Evolutionary conservation across 164 flowering plant species (phyloP).

Genomic region (Saururus chinensis): DNA sequence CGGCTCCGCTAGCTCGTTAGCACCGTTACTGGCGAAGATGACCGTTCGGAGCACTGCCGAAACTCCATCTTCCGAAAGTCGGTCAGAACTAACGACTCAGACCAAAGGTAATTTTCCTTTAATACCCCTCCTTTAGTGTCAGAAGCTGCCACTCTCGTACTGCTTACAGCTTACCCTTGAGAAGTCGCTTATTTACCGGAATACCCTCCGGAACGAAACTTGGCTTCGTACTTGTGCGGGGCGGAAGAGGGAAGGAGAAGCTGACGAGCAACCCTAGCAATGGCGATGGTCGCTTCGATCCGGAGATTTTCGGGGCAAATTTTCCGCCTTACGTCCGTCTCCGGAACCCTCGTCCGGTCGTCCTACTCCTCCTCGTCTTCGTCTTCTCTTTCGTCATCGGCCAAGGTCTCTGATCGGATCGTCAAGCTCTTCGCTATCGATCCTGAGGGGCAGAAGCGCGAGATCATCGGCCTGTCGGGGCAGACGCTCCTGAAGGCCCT

Average conservation of each 20-base stretch:
- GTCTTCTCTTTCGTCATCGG: constrained; percentile 25
- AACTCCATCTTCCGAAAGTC: no score
- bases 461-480: constrained; percentile 68
- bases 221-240: no score
- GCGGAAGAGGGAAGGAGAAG: background rate
- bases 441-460: constrained; percentile 60
- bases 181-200: no score
- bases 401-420: constrained; percentile 81
- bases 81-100: no score
- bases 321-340: constrained; percentile 21
- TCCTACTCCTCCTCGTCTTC: constrained; percentile 15
- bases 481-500: constrained; percentile 77
- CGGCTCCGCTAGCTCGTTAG: no score
- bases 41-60: no score
- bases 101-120: no score
- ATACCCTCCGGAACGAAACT: no score
- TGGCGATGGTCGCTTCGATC: constrained; percentile 39
- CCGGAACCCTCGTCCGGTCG: background rate
- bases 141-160: no score
- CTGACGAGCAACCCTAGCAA: constrained; percentile 9
- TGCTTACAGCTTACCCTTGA: no score
- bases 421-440: constrained; percentile 82
- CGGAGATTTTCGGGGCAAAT: constrained; percentile 29
- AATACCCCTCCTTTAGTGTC: no score
- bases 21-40: no score